Evolutionary conservation across 495 filamentous ascomycete species (phyloP).

Genomic region (Amphirosellinia nigrospora): DNA sequence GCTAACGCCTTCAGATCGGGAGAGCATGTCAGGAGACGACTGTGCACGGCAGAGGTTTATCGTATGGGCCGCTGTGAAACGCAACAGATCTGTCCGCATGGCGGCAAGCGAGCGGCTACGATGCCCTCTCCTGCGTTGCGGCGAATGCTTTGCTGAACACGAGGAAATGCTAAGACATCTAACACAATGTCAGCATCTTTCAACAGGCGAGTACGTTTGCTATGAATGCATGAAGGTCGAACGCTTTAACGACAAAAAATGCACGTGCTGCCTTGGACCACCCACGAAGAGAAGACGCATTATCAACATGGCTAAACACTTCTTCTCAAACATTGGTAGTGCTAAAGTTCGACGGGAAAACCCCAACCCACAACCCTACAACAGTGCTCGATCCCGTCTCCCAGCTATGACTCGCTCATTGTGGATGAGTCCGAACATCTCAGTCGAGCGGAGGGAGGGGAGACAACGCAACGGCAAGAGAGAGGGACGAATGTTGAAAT

Average conservation of each 20-base stretch:
- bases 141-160: slow-evolving; percentile 48
- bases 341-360: slow-evolving; percentile 37
- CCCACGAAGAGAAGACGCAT: slow-evolving; percentile 55
- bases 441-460: slow-evolving; percentile 6
- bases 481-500: slow-evolving; percentile 7
- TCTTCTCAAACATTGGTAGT: slow-evolving; percentile 55
- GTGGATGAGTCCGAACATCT: slow-evolving; percentile 28
- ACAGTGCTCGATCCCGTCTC: slow-evolving; percentile 41
- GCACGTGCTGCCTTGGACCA: slow-evolving; percentile 51
- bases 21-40: slow-evolving; percentile 46
- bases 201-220: slow-evolving; percentile 54
- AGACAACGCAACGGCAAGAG: slow-evolving; percentile 17
- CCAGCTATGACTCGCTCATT: slow-evolving; percentile 51
- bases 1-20: slow-evolving; percentile 48
- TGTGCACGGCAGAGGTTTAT: slow-evolving; percentile 56
- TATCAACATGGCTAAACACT: slow-evolving; percentile 53
- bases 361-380: slow-evolving; percentile 18
- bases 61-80: slow-evolving; percentile 57
- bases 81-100: slow-evolving; percentile 52
- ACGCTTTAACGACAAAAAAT: slow-evolving; percentile 54
- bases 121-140: slow-evolving; percentile 53
- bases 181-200: slow-evolving; percentile 46
- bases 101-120: slow-evolving; percentile 46
- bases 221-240: slow-evolving; percentile 55
- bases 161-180: slow-evolving; percentile 55